A percentile compares a stretch with the other conserved stretches of the same genome.
phyloP scores from a whole-genome alignment of 805 yeast species.

The Wickerhamomyces alni region DNA sequence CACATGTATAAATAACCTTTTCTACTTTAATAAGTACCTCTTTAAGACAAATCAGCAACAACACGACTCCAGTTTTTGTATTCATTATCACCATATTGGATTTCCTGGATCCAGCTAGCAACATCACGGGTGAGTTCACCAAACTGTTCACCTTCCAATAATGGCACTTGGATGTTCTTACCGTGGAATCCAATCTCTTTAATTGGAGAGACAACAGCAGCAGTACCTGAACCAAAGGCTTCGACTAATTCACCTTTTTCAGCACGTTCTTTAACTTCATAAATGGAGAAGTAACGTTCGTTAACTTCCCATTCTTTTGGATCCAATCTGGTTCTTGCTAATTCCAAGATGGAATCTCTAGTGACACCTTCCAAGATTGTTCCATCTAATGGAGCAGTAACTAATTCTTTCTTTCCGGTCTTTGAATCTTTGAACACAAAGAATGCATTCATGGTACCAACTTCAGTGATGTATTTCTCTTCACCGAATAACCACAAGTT shows the following conservation, averaged over 20 bases:
- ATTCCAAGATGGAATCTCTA: slow-evolving; percentile 76
- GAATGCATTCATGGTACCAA: slow-evolving; percentile 96
- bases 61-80: slow-evolving; percentile 47
- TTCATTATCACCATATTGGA: slow-evolving; percentile 83
- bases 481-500: slow-evolving; percentile 95
- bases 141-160: slow-evolving; percentile 69
- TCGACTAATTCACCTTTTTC: slow-evolving; percentile 79
- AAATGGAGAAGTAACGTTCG: slow-evolving; percentile 80
- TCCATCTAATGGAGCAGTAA: slow-evolving; percentile 95
- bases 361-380: slow-evolving; percentile 96
- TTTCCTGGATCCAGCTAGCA: slow-evolving; percentile 79
- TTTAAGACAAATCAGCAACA: slow-evolving; percentile 25
- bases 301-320: slow-evolving; percentile 72
- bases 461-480: slow-evolving; percentile 85
- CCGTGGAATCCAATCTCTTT: slow-evolving; percentile 80
- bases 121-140: slow-evolving; percentile 76
- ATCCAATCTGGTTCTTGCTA: slow-evolving; percentile 72
- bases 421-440: slow-evolving; percentile 71
- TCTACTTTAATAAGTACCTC: no score
- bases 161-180: slow-evolving; percentile 68
- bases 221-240: slow-evolving; percentile 97
- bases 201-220: slow-evolving; percentile 94
- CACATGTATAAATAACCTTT: no score
- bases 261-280: slow-evolving; percentile 75
- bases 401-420: slow-evolving; percentile 84